Conservation (phyloP, 257 asterid species). For the Nicotiana attenuata region DNA sequence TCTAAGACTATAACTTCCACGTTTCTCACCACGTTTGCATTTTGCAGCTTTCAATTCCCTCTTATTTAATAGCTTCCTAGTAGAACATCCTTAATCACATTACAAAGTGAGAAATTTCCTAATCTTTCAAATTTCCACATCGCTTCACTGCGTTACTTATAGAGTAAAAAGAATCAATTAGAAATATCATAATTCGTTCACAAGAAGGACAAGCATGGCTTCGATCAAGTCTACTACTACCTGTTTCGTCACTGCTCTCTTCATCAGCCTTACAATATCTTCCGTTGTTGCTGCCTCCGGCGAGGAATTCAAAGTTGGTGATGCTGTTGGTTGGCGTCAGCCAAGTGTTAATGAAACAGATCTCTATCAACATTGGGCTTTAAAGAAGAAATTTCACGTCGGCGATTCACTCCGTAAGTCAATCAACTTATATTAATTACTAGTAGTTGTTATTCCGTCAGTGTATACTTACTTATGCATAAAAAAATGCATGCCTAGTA, state of each 20-base stretch:
- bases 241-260: conserved; percentile 14
- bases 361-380: conserved; percentile 51
- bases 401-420: conserved; percentile 72
- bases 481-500: not conserved
- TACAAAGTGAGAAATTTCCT: not conserved
- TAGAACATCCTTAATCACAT: not conserved
- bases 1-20: conserved; percentile 28
- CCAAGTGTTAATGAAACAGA: conserved; percentile 40
- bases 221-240: not conserved
- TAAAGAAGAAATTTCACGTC: conserved; percentile 38
- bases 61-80: not conserved
- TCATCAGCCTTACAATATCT: conserved; percentile 12
- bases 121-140: not conserved
- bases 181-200: not conserved
- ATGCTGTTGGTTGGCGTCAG: conserved; percentile 49
- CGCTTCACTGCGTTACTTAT: not conserved
- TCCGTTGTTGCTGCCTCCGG: conserved; percentile 24
- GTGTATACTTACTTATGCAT: not conserved
- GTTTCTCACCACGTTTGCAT: conserved; percentile 12
- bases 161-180: not conserved
- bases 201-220: conserved; percentile 18
- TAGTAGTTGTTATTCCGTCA: not conserved
- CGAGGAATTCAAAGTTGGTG: conserved; percentile 68
- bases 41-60: not conserved
- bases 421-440: not conserved